Evolutionary conservation across 192 early-diverging fungal species (phyloP).

Genomic region (Backusella westeae): DNA sequence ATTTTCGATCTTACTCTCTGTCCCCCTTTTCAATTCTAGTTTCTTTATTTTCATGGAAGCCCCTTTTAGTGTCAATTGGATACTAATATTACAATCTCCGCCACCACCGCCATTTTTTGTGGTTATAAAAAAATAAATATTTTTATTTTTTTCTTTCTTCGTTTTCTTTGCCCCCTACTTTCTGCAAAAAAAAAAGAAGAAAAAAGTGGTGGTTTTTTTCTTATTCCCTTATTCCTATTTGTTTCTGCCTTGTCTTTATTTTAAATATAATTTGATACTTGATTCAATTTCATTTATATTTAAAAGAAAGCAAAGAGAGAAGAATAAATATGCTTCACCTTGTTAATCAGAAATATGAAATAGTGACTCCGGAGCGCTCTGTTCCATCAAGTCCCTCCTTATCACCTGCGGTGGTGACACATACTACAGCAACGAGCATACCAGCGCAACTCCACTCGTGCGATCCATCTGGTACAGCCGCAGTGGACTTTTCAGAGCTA

Average conservation of each 20-base stretch:
- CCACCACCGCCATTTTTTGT: not conserved
- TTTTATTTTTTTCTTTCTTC: not conserved
- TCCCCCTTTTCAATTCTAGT: not conserved
- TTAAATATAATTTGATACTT: not conserved
- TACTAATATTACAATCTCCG: not conserved
- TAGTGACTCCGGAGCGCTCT: slow-evolving; percentile 33
- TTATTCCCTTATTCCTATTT: slow-evolving; percentile 9
- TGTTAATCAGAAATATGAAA: slow-evolving; percentile 29
- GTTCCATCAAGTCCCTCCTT: slow-evolving; percentile 28
- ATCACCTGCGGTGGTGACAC: slow-evolving; percentile 26
- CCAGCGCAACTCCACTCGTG: not conserved
- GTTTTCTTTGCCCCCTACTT: slow-evolving; percentile 7
- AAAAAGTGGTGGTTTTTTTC: not conserved
- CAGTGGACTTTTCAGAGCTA: slow-evolving; percentile 21
- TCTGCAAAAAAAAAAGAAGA: slow-evolving; percentile 4
- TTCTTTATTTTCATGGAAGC: not conserved
- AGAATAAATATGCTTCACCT: not conserved
- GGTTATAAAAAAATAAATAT: not conserved
- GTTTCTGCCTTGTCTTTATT: not conserved
- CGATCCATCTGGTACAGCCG: not conserved
- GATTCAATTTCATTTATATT: not conserved
- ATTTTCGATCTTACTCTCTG: not conserved
- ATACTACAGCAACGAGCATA: slow-evolving; percentile 22
- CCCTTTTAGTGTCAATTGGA: slow-evolving; percentile 2
- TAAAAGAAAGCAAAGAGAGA: not conserved